These are phyloP conservation scores for Calocera cornea DNA, from an alignment of 768 basidiomycete genomes.

Conservation along the genomic window DNA sequence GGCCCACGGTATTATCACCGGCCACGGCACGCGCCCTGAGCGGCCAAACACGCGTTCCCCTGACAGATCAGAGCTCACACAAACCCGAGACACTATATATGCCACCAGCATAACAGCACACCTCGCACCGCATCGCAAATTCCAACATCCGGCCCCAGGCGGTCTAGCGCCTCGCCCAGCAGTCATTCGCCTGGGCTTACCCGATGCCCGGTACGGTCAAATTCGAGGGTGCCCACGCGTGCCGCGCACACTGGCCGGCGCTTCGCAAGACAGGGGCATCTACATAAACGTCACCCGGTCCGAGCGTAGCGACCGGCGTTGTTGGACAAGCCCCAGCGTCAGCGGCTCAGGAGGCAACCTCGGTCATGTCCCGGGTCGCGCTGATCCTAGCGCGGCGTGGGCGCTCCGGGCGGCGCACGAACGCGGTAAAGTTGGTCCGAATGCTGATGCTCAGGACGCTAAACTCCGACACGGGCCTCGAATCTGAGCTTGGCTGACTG, in stretches of 20 bases:
- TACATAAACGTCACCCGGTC: neutral
- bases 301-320: too few species aligned
- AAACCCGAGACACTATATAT: neutral
- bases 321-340: too few species aligned
- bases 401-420: too few species aligned
- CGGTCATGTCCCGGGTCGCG: too few species aligned
- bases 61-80: neutral
- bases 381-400: too few species aligned
- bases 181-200: neutral
- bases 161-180: neutral
- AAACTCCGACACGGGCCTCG: neutral
- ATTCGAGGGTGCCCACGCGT: neutral
- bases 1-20: neutral
- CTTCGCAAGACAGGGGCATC: neutral
- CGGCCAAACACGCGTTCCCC: neutral
- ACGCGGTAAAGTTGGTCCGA: neutral
- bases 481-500: too few species aligned
- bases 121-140: neutral
- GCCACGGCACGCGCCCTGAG: neutral
- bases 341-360: too few species aligned
- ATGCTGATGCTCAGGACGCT: neutral
- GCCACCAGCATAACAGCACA: neutral
- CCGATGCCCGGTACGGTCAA: neutral
- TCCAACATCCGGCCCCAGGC: neutral
- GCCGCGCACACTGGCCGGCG: neutral